phyloP scores from a whole-genome alignment of 805 yeast genomes.

The Starmerella stigmatis region DNA sequence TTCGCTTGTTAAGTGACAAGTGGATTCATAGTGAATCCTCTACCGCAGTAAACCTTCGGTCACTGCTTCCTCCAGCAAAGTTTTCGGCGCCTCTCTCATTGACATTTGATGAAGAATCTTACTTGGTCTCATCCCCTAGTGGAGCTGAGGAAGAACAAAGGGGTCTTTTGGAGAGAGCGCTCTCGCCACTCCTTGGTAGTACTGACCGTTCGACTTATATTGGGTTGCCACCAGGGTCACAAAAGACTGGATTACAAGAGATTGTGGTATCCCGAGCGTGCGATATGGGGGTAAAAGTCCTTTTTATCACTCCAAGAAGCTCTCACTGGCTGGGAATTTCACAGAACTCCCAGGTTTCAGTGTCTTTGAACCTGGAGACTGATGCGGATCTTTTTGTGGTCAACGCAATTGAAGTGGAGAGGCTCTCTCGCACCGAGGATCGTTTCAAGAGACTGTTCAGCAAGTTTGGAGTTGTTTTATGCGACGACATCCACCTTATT shows the following conservation, averaged over 20 bases:
- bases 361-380: background rate
- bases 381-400: background rate
- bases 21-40: constrained; percentile 73
- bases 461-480: constrained; percentile 54
- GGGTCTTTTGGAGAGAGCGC: background rate
- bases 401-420: background rate
- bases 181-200: constrained; percentile 7
- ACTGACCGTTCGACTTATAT: constrained; percentile 38
- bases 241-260: background rate
- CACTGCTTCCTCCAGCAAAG: constrained; percentile 42
- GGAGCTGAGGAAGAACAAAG: background rate
- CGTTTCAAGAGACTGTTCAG: constrained; percentile 36
- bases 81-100: background rate
- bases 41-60: constrained; percentile 47
- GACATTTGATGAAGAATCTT: background rate
- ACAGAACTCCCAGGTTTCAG: background rate
- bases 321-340: background rate
- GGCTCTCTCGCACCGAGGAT: background rate
- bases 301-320: constrained; percentile 1
- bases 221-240: constrained; percentile 34
- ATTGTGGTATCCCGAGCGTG: background rate
- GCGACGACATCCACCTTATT: constrained; percentile 61
- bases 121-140: background rate
- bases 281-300: background rate
- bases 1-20: constrained; percentile 61